phyloP scores from a whole-genome alignment of 148 eudicot genomes.

The Heliamphora exappendiculata region DNA sequence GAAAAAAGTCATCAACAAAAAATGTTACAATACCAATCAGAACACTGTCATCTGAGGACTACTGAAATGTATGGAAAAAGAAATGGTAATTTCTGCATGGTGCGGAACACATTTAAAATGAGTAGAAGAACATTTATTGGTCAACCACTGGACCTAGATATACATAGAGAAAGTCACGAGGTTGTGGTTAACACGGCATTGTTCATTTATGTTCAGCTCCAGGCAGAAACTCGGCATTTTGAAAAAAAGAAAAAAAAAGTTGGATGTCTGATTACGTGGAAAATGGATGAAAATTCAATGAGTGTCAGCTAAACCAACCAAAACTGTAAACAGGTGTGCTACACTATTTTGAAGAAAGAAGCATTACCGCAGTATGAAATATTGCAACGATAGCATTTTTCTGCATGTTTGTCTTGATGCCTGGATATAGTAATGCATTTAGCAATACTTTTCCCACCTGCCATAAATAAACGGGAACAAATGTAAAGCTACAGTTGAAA shows the following conservation, averaged over 20 bases:
- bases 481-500: not conserved
- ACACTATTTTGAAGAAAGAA: not conserved
- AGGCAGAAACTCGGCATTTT: not conserved
- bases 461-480: constrained; percentile 13
- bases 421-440: constrained; percentile 75
- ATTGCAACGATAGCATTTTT: constrained; percentile 81
- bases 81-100: not conserved
- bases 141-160: not conserved
- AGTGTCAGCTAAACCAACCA: not conserved
- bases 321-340: not conserved
- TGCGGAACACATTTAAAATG: not conserved
- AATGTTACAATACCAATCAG: not conserved
- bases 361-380: constrained; percentile 75
- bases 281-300: not conserved
- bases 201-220: not conserved
- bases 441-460: constrained; percentile 87
- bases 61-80: not conserved
- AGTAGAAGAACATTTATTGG: not conserved
- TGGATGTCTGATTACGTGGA: not conserved
- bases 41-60: not conserved
- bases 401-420: constrained; percentile 72
- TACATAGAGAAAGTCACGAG: not conserved
- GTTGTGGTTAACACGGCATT: not conserved
- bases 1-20: not conserved
- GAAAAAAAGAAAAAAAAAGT: not conserved